Evolutionary conservation across 805 yeast species (phyloP).

Genomic region (Blastobotrys mokoenaii): DNA sequence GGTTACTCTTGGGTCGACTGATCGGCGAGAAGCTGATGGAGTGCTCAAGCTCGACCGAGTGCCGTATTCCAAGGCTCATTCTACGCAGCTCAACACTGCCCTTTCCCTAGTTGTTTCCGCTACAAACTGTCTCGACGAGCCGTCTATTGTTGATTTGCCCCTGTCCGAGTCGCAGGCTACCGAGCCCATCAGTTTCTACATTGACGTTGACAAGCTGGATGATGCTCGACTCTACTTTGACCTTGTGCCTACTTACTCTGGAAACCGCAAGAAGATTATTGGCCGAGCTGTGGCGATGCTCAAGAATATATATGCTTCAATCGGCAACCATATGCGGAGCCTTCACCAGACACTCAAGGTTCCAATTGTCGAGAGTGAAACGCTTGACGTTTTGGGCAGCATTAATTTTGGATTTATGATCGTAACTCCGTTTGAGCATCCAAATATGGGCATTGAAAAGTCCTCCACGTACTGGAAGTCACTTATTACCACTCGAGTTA

Average conservation of each 20-base stretch:
- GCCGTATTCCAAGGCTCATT: constrained; percentile 65
- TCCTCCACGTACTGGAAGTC: constrained; percentile 89
- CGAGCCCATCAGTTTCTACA: constrained; percentile 66
- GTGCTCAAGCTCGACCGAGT: constrained; percentile 66
- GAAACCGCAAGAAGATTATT: constrained; percentile 40
- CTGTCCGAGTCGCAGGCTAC: constrained; percentile 58
- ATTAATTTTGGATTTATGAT: constrained; percentile 67
- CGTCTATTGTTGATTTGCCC: constrained; percentile 71
- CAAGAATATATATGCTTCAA: constrained; percentile 50
- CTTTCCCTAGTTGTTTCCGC: constrained; percentile 61
- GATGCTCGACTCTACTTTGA: constrained; percentile 62
- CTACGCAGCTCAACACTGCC: constrained; percentile 85
- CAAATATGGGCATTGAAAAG: constrained; percentile 51
- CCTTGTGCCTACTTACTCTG: constrained; percentile 72
- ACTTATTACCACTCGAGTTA: constrained; percentile 77
- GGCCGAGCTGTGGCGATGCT: constrained; percentile 82
- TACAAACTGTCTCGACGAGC: constrained; percentile 34
- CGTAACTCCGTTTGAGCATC: constrained; percentile 66
- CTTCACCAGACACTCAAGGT: constrained; percentile 56
- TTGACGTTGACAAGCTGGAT: constrained; percentile 36
- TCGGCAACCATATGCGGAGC: constrained; percentile 60
- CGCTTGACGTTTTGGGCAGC: constrained; percentile 68
- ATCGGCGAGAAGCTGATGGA: constrained; percentile 46
- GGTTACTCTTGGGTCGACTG: constrained; percentile 81
- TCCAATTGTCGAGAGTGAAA: constrained; percentile 67